phyloP scores from a whole-genome alignment of 306 rosid genomes.

The Rubus parviflorus region DNA sequence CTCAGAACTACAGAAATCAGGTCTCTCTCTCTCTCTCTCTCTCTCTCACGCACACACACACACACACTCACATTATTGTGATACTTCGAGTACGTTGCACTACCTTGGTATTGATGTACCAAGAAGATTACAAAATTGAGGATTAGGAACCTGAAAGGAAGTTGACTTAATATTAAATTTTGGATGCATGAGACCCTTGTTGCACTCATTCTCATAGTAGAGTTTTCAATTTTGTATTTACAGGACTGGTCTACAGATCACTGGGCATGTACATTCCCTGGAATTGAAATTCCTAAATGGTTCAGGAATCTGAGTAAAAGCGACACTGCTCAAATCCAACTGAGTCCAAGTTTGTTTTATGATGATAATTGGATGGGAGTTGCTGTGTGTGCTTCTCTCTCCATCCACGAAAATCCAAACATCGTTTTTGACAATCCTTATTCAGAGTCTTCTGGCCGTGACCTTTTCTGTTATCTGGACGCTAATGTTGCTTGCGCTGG shows the following conservation, averaged over 20 bases:
- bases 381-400: background rate
- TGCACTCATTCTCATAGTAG: background rate
- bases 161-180: too few relatives aligned
- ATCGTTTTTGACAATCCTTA: background rate
- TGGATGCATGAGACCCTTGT: too few relatives aligned
- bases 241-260: background rate
- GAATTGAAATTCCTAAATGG: constrained; percentile 6
- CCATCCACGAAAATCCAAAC: background rate
- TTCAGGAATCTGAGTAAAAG: background rate
- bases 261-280: background rate
- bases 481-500: background rate
- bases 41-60: too few relatives aligned
- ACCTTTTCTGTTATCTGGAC: background rate
- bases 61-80: background rate
- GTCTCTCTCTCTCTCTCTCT: constrained; percentile 11
- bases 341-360: too few relatives aligned
- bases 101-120: too few relatives aligned
- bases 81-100: too few relatives aligned
- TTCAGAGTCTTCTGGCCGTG: background rate
- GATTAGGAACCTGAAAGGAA: too few relatives aligned
- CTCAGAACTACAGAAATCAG: background rate
- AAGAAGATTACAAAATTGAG: too few relatives aligned
- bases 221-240: background rate
- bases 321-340: background rate
- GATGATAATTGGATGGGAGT: constrained; percentile 13